Evolutionary conservation across 345 rosid genomes (phyloP).

Genomic region (Ailanthus altissimus): DNA sequence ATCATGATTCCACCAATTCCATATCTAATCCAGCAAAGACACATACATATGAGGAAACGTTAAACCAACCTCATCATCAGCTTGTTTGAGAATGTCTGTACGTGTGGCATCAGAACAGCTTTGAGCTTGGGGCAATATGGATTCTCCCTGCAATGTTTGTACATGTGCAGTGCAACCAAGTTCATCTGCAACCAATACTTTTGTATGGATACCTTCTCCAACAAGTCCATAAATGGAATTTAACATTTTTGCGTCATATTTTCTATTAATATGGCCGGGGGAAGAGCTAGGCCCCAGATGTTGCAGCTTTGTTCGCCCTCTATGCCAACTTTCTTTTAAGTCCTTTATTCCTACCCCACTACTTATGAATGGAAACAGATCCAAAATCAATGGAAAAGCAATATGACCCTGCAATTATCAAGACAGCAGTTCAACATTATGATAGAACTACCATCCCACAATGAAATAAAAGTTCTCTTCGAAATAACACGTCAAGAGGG

Average conservation of each 20-base stretch:
- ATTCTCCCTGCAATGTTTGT: slow-evolving; percentile 21
- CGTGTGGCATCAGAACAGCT: background rate
- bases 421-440: background rate
- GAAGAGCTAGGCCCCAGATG: slow-evolving; percentile 28
- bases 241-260: slow-evolving; percentile 22
- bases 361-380: slow-evolving; percentile 48
- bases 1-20: too few relatives aligned
- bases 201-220: slow-evolving; percentile 17
- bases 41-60: background rate
- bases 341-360: slow-evolving; percentile 32
- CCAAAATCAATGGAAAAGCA: slow-evolving; percentile 53
- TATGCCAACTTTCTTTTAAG: slow-evolving; percentile 20
- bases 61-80: slow-evolving; percentile 37
- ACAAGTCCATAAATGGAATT: slow-evolving; percentile 24
- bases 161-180: background rate
- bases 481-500: background rate
- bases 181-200: slow-evolving; percentile 22
- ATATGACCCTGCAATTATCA: slow-evolving; percentile 59
- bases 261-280: slow-evolving; percentile 23
- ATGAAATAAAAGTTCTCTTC: background rate
- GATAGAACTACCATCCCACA: background rate
- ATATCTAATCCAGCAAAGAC: too few relatives aligned
- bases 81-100: slow-evolving; percentile 20
- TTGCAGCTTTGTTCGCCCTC: slow-evolving; percentile 34
- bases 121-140: slow-evolving; percentile 14